Conservation (phyloP, 495 filamentous ascomycete species). For the Penicillium tannophilum region DNA sequence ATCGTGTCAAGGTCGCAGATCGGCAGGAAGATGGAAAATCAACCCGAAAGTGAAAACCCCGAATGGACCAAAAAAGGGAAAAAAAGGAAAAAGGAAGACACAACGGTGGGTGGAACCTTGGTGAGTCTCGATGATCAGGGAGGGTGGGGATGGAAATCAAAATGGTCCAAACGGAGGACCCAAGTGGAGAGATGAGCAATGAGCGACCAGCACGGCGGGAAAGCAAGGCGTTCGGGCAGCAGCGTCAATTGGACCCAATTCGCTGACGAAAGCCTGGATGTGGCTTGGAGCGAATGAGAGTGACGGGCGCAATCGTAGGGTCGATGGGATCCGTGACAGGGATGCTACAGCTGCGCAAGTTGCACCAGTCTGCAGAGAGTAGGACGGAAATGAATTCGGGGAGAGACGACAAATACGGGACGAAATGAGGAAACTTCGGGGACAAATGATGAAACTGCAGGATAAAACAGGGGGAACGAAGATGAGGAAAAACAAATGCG, state of each 20-base stretch:
- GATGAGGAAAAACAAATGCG: background rate
- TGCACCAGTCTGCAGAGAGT: slow-evolving; percentile 23
- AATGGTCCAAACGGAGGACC: slow-evolving; percentile 28
- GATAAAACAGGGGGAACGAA: background rate
- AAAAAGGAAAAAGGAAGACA: slow-evolving; percentile 24
- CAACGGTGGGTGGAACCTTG: slow-evolving; percentile 31
- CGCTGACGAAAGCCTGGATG: slow-evolving; percentile 34
- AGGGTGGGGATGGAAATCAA: slow-evolving; percentile 34
- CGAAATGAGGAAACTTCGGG: slow-evolving; percentile 1
- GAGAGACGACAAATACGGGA: slow-evolving; percentile 9
- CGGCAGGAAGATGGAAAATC: slow-evolving; percentile 2
- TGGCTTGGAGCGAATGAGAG: slow-evolving; percentile 38
- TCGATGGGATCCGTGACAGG: slow-evolving; percentile 43
- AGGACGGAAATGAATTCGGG: slow-evolving; percentile 20
- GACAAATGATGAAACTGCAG: background rate
- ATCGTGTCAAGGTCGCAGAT: slow-evolving; percentile 5
- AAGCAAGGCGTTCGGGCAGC: slow-evolving; percentile 48
- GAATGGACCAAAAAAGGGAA: slow-evolving; percentile 2
- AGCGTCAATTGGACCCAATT: slow-evolving; percentile 38
- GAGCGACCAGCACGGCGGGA: slow-evolving; percentile 34
- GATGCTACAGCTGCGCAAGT: slow-evolving; percentile 42
- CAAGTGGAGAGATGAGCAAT: slow-evolving; percentile 22
- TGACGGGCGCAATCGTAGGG: slow-evolving; percentile 23
- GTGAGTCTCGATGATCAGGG: slow-evolving; percentile 32
- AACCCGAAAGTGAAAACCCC: slow-evolving; percentile 6